phyloP scores from a whole-genome alignment of 2,329 filamentous ascomycete species.

The Verruconis gallopava region DNA sequence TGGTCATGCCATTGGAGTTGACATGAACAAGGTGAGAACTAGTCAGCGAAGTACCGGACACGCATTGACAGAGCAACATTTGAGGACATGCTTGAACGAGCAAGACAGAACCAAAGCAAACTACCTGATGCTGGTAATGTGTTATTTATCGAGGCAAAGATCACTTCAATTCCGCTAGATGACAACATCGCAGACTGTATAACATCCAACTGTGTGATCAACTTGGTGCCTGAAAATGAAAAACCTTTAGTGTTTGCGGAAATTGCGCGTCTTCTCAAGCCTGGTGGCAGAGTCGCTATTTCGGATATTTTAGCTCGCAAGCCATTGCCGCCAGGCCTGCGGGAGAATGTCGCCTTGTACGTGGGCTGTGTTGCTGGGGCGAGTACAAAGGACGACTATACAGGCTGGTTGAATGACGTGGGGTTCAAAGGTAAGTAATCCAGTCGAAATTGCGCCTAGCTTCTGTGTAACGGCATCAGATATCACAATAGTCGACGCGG shows the following conservation, averaged over 20 bases:
- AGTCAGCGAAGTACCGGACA: background rate
- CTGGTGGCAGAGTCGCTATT: conserved; percentile 44
- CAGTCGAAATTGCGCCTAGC: background rate
- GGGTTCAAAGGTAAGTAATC: conserved; percentile 35
- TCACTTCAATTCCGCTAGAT: conserved; percentile 37
- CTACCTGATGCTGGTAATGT: conserved; percentile 29
- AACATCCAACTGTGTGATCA: conserved; percentile 44
- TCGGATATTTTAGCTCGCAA: conserved; percentile 46
- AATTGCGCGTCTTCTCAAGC: conserved; percentile 44
- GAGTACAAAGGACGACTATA: conserved; percentile 39
- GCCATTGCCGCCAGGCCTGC: conserved; percentile 36
- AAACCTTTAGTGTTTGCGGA: conserved; percentile 36
- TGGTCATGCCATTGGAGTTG: conserved; percentile 42
- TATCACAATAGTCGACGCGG: conserved; percentile 32
- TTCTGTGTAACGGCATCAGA: conserved; percentile 18
- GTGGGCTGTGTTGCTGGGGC: conserved; percentile 49
- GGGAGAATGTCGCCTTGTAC: conserved; percentile 38
- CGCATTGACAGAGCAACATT: background rate
- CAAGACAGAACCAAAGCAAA: conserved; percentile 32
- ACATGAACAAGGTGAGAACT: conserved; percentile 42
- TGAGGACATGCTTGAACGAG: conserved; percentile 43
- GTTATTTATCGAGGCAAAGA: conserved; percentile 37
- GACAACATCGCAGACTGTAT: conserved; percentile 38
- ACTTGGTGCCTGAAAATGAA: conserved; percentile 16
- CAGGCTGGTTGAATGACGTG: conserved; percentile 35